Conservation (phyloP, 1,284 basidiomycete genomes). For the Melampsora abietis-canadensis region DNA sequence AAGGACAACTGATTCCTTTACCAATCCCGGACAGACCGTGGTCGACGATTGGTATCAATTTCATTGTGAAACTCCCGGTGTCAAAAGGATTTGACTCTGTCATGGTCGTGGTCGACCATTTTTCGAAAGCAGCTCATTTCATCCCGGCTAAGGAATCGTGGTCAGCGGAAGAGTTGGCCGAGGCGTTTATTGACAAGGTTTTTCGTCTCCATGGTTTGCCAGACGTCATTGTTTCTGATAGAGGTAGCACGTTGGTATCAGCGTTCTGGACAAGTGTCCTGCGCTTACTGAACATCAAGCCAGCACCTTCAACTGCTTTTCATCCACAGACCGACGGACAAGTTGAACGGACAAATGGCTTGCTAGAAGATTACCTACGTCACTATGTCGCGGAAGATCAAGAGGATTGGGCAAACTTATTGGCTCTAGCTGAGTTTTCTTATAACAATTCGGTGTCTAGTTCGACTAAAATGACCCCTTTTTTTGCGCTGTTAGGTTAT, state of each 20-base stretch:
- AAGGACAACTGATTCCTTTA: too few relatives aligned
- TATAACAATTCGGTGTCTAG: not conserved
- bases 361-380: not conserved
- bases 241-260: not conserved
- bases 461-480: conserved; percentile 1
- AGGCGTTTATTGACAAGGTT: too few relatives aligned
- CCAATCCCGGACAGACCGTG: too few relatives aligned
- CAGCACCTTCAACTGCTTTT: not conserved
- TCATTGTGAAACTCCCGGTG: too few relatives aligned
- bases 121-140: too few relatives aligned
- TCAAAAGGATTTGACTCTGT: too few relatives aligned
- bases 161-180: too few relatives aligned
- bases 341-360: conserved; percentile 1
- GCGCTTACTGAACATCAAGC: not conserved
- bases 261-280: not conserved
- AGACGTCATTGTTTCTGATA: too few relatives aligned
- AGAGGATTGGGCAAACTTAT: conserved; percentile 5
- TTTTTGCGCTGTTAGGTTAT: conserved; percentile 54
- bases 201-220: too few relatives aligned
- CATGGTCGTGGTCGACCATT: too few relatives aligned
- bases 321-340: conserved; percentile 3
- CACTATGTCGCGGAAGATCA: not conserved
- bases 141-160: too few relatives aligned
- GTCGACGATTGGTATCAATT: too few relatives aligned
- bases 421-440: conserved; percentile 1